Evolutionary conservation across 148 eudicot species (phyloP).

Genomic region (Gaultheria prostrata): DNA sequence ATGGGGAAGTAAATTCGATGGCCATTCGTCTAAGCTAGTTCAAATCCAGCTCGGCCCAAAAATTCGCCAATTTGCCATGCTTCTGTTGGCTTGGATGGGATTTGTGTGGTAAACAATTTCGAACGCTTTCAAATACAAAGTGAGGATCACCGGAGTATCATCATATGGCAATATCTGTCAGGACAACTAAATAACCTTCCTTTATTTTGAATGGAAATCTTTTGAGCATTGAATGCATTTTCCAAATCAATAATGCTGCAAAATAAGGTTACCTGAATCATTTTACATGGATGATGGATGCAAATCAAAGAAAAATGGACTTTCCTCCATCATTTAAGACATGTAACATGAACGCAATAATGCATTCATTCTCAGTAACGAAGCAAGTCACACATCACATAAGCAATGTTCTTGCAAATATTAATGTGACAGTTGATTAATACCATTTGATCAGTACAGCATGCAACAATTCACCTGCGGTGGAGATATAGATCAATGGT

Average conservation of each 20-base stretch:
- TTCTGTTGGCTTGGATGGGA: background rate
- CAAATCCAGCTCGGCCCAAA: no score
- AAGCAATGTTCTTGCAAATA: background rate
- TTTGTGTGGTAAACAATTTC: background rate
- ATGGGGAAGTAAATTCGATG: no score
- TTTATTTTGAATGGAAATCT: no score
- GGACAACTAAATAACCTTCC: no score
- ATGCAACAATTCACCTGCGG: slow-evolving; percentile 52
- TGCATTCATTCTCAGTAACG: background rate
- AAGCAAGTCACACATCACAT: background rate
- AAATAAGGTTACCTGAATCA: background rate
- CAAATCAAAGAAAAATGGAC: background rate
- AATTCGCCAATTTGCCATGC: no score
- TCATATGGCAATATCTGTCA: background rate
- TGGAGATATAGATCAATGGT: slow-evolving; percentile 92
- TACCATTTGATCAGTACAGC: background rate
- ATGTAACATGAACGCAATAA: background rate
- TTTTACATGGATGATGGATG: background rate
- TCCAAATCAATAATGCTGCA: no score
- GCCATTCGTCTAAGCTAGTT: no score
- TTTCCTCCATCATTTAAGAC: background rate
- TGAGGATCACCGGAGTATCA: background rate
- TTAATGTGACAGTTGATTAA: background rate
- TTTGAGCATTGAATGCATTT: no score
- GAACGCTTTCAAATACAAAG: background rate